Conservation (phyloP, 176 grass and related monocot species). For the Thalia dealbata region DNA sequence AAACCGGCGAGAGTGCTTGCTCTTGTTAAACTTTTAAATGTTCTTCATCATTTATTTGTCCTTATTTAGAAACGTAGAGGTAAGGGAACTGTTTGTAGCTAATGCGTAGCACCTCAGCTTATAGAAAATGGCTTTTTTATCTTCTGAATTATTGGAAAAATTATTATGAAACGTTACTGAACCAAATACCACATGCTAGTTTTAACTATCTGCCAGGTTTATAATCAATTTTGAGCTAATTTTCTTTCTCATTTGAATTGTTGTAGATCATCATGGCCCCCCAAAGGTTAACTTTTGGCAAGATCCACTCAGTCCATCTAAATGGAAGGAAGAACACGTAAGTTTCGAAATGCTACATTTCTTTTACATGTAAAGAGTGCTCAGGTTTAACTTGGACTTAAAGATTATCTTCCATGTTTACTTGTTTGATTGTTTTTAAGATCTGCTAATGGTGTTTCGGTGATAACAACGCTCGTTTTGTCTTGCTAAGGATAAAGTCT, state of each 20-base stretch:
- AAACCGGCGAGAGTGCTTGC: neutral
- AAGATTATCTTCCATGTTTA: neutral
- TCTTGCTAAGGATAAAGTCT: neutral
- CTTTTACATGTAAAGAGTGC: neutral
- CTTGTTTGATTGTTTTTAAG: neutral
- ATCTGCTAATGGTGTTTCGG: neutral
- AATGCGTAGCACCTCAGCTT: neutral
- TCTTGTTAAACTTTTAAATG: neutral
- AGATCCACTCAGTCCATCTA: constrained; percentile 36
- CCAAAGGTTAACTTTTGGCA: constrained; percentile 37
- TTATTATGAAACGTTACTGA: neutral
- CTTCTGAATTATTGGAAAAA: neutral
- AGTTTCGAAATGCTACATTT: constrained; percentile 2
- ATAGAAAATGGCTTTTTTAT: neutral
- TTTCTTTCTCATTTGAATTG: neutral
- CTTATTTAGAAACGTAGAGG: neutral
- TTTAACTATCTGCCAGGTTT: neutral
- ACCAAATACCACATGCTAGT: neutral
- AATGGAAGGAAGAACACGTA: constrained; percentile 52
- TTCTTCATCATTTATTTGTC: neutral
- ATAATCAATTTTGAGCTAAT: neutral
- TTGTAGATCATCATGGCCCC: constrained; percentile 40
- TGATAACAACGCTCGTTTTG: neutral
- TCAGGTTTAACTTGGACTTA: neutral
- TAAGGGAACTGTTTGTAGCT: too few relatives aligned